A percentile compares a stretch with the other conserved stretches of the same genome.
Evolutionary conservation across 192 early-diverging fungal species (phyloP).

Genomic region (Backusella mclennaniae): DNA sequence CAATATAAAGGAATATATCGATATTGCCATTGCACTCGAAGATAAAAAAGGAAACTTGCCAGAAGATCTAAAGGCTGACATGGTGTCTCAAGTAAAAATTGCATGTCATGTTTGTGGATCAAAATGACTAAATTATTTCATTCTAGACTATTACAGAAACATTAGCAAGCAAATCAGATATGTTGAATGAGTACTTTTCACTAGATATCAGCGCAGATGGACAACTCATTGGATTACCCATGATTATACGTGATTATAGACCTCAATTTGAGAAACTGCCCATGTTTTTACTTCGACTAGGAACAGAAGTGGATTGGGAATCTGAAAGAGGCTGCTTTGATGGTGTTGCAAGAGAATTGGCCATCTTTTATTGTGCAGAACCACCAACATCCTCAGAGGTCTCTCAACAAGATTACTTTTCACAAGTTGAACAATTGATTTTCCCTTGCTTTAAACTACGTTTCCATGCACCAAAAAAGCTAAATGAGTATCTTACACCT

Average conservation of each 20-base stretch:
- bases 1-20: conserved; percentile 64
- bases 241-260: conserved; percentile 77
- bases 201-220: conserved; percentile 67
- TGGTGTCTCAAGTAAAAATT: conserved; percentile 51
- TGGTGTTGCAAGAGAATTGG: conserved; percentile 64
- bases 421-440: conserved; percentile 74
- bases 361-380: conserved; percentile 61
- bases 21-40: conserved; percentile 66
- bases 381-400: conserved; percentile 14
- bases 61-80: conserved; percentile 48
- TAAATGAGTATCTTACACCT: conserved; percentile 62
- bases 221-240: conserved; percentile 66
- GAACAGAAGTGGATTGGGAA: conserved; percentile 83
- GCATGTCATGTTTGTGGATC: not conserved
- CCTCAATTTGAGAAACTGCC: conserved; percentile 88
- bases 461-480: conserved; percentile 63
- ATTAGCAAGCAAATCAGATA: conserved; percentile 59
- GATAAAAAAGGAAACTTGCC: conserved; percentile 43
- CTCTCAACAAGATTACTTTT: conserved; percentile 46
- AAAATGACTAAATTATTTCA: not conserved
- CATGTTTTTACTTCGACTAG: conserved; percentile 76
- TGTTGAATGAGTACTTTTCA: conserved; percentile 92
- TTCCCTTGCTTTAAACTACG: conserved; percentile 78
- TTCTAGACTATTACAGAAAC: conserved; percentile 46
- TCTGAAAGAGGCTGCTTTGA: conserved; percentile 86